Base-by-base conservation (phyloP, 805 yeast species). In the Candida chilensis region DNA sequence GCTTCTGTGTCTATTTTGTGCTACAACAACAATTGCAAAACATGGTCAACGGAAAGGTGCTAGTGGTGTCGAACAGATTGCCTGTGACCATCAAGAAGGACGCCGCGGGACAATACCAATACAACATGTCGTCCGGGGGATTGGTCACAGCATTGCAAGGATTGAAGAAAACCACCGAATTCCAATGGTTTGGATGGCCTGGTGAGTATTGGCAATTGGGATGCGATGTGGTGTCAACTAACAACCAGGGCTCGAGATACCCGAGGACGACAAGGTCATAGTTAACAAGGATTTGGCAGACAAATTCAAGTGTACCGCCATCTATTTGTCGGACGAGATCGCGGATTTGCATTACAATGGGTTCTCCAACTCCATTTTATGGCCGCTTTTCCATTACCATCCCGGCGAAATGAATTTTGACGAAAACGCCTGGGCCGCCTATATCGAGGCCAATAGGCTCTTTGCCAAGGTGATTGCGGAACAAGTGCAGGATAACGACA, bases 161-260 rank as follows among this genome's bases (percentile, higher is more conserved):
- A 1, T 60, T 92, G 32, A 85, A 85, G 52, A 82, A 83, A 47
- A 59, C 78, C 3, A 75, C 85, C 7, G 78, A 81, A 29, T 87
- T 87, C 57, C 92, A 87, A 50, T 92, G 99, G 99, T 78, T 84
- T 46, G 99, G 99, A 11, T 92, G 99, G 99, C 95, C 97, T 2
- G 94, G 90, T 8, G 12, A 10, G 19, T 27, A 27, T 12, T 17
- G 7, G 17, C 9, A 8, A 14, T 11, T 18, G 27, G 17, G 12
- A 9, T 18, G 6, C 16, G 5, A n/a, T 14, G 12, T 13, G n/a
- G 8, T 27, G 8, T 8, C 6, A 13, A 27, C 20, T 18, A 27
- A 20, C 22, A 7, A 27, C 5, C 18, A 27, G 69, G 69, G 5
- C 57, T 87, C 48, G 95, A 87, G 42, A 70, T 92, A 4, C 94